Evolutionary conservation across 306 rosid genomes (phyloP).

Genomic region (Cyclanthera cordifolia): DNA sequence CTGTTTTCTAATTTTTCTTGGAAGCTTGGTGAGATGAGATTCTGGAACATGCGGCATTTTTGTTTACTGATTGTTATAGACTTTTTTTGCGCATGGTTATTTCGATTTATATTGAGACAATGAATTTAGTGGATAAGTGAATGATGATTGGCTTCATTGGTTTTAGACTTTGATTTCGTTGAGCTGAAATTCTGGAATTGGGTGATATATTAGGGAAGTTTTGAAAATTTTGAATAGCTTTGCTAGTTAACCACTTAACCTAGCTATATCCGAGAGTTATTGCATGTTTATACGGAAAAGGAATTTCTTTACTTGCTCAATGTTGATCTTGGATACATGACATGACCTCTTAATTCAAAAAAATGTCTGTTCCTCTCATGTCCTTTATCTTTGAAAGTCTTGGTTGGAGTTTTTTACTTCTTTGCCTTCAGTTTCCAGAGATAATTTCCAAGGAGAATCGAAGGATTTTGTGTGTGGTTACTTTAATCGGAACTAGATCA

Average conservation of each 20-base stretch:
- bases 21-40: too few relatives aligned
- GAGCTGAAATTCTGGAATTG: too few relatives aligned
- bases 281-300: neutral
- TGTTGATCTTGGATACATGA: neutral
- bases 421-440: neutral
- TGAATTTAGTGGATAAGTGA: neutral
- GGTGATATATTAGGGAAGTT: neutral
- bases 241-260: neutral
- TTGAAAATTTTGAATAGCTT: neutral
- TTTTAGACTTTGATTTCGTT: too few relatives aligned
- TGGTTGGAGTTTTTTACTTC: neutral
- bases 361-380: neutral
- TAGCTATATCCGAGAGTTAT: too few relatives aligned
- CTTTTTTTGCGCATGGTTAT: neutral
- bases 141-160: too few relatives aligned
- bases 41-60: neutral
- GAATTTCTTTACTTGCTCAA: neutral
- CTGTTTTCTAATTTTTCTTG: neutral
- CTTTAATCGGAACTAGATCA: too few relatives aligned
- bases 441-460: too few relatives aligned
- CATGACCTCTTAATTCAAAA: neutral
- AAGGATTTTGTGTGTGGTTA: too few relatives aligned
- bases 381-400: neutral
- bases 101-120: neutral
- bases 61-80: neutral